Evolutionary conservation across 2,329 filamentous ascomycete genomes (phyloP), one percentile per base, ranked within the genome.

Genomic region (Calonectria pauciramosa): DNA sequence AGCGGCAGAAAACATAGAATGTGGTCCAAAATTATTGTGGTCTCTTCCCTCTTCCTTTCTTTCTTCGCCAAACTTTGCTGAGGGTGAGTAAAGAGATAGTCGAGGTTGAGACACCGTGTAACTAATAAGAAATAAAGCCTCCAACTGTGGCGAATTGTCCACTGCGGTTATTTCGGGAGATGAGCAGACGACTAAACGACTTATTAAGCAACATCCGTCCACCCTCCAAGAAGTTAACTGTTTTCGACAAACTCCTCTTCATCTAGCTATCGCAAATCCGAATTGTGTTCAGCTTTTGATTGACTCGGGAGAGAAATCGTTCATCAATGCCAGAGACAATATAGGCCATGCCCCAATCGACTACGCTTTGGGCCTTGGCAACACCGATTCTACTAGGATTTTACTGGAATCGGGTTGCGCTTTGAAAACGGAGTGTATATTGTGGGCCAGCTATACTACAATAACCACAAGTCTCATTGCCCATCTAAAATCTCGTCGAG

Each of bases 361-460:
- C 9, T 59, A 59, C n/a, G 52, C 52, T 14, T 18, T 52, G 14
- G 7, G 1, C 2, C 23, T 52, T 30, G 26, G 6, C 3, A 9
- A 34, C 23, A n/a, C 23, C 10, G 52, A 34, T 10, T 34, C 30
- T n/a, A 20, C 6, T 4, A 4, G 9, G 2, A 36, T 23, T 5
- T 36, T 59, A 7, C 10, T 59, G 6, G n/a, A n/a, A 59, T 59
- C 18, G 4, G 20, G 32, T 11, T 59, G 52, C 34, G 11, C 18
- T 3, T n/a, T 59, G 9, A 9, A 13, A n/a, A 2, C 3, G 36
- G 1, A 7, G 1, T 0, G 3, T 4, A 23, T 59, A 13, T 11
- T 13, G 2, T 3, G 14, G 1, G 1, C 8, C 0, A 11, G 10
- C 18, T n/a, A 2, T 9, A 18, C 4, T 11, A 5, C 3, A 23